Evolutionary conservation across 2,329 filamentous ascomycete species (phyloP).

Genomic region (Xylariales sp.): DNA sequence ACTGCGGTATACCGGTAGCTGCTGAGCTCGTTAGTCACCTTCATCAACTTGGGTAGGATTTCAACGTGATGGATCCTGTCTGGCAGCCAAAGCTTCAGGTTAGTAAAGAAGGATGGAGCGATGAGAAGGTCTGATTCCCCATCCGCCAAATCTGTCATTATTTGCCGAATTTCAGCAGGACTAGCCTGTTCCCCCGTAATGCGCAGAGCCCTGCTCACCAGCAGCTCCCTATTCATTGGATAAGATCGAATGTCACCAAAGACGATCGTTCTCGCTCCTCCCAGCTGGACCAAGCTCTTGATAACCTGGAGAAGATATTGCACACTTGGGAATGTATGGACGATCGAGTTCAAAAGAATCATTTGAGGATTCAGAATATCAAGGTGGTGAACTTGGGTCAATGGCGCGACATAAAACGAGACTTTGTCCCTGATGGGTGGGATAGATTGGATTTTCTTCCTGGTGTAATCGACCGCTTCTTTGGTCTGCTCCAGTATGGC

Average conservation of each 20-base stretch:
- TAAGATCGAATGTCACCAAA: neutral
- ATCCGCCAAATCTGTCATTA: neutral
- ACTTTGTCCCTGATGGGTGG: neutral
- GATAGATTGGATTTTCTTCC: neutral
- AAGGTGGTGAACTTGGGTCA: too few species aligned
- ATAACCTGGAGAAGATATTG: neutral
- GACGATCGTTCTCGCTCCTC: neutral
- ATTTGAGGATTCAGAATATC: too few species aligned
- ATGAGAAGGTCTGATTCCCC: neutral
- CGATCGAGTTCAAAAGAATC: neutral
- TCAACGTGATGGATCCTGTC: neutral
- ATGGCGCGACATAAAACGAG: neutral
- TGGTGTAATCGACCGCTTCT: neutral
- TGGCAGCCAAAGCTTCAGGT: neutral
- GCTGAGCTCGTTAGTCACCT: neutral
- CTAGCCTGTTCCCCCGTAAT: neutral
- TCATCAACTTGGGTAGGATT: neutral
- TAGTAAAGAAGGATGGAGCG: neutral
- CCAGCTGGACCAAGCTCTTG: neutral
- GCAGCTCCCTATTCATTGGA: neutral
- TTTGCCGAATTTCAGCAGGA: neutral
- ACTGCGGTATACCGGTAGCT: neutral
- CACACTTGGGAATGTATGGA: neutral
- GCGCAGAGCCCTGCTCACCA: neutral
- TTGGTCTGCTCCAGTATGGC: neutral